phyloP scores from a whole-genome alignment of 306 rosid genomes.

The Castanea mollissima region DNA sequence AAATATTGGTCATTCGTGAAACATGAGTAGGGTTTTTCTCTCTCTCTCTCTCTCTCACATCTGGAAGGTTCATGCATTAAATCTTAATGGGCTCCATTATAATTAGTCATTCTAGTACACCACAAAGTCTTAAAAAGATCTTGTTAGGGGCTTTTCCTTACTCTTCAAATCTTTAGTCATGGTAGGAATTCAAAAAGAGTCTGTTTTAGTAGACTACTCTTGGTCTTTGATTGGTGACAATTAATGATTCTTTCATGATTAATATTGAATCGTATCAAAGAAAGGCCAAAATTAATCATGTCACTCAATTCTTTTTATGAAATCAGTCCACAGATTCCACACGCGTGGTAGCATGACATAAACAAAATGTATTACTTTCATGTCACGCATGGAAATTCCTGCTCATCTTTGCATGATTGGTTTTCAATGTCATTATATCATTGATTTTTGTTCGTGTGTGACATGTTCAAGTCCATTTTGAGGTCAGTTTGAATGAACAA shows the following conservation, averaged over 20 bases:
- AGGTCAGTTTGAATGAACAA: no score
- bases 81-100: constrained; percentile 28
- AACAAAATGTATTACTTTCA: neutral
- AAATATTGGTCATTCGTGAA: no score
- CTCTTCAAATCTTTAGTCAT: neutral
- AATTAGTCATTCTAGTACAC: neutral
- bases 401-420: no score
- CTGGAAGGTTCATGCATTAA: constrained; percentile 32
- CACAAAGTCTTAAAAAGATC: neutral
- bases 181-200: no score
- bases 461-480: no score
- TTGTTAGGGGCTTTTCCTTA: neutral
- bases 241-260: constrained; percentile 1
- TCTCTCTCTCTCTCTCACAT: no score
- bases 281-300: constrained; percentile 3
- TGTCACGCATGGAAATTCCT: no score
- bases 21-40: no score
- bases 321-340: neutral
- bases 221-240: neutral
- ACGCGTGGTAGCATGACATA: constrained; percentile 12
- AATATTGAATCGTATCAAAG: neutral
- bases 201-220: neutral
- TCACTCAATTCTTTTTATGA: neutral
- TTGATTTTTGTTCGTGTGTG: no score
- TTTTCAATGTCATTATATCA: no score